Evolutionary conservation across 2,329 filamentous ascomycete species (phyloP).

Genomic region (Trichoderma lentiforme): DNA sequence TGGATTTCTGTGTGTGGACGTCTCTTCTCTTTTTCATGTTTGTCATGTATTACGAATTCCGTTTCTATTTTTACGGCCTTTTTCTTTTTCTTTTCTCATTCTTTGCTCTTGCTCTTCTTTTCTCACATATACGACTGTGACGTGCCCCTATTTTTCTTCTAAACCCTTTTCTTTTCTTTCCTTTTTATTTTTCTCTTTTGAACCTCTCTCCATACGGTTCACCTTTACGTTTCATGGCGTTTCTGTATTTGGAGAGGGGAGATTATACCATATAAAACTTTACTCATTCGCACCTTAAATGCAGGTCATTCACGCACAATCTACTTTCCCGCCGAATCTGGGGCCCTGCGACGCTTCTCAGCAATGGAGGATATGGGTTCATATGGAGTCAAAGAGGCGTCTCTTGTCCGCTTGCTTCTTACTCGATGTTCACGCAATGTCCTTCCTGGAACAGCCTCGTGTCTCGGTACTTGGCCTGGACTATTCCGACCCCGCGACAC

Average conservation of each 20-base stretch:
- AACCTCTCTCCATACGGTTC: background rate
- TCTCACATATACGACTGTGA: constrained; percentile 11
- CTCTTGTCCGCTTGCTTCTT: constrained; percentile 56
- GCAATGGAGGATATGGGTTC: constrained; percentile 52
- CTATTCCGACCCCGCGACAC: constrained; percentile 32
- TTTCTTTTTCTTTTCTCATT: constrained; percentile 19
- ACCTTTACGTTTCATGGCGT: background rate
- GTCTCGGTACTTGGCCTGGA: constrained; percentile 35
- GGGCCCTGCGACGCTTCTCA: constrained; percentile 28
- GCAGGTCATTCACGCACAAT: constrained; percentile 40
- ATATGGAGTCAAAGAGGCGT: constrained; percentile 50
- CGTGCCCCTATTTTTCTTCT: constrained; percentile 20
- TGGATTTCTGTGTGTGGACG: constrained; percentile 9
- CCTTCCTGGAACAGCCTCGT: constrained; percentile 51
- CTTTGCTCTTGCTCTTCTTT: constrained; percentile 15
- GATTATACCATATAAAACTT: background rate
- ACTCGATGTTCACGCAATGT: constrained; percentile 53
- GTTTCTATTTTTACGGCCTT: background rate
- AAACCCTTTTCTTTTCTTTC: background rate
- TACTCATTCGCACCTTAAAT: constrained; percentile 30
- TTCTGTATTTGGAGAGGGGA: background rate
- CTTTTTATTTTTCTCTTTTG: constrained; percentile 9
- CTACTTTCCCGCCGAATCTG: constrained; percentile 25
- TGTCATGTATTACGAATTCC: background rate
- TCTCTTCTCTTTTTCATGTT: background rate